phyloP scores from a whole-genome alignment of 306 rosid genomes.

The Vachellia collinsii region DNA sequence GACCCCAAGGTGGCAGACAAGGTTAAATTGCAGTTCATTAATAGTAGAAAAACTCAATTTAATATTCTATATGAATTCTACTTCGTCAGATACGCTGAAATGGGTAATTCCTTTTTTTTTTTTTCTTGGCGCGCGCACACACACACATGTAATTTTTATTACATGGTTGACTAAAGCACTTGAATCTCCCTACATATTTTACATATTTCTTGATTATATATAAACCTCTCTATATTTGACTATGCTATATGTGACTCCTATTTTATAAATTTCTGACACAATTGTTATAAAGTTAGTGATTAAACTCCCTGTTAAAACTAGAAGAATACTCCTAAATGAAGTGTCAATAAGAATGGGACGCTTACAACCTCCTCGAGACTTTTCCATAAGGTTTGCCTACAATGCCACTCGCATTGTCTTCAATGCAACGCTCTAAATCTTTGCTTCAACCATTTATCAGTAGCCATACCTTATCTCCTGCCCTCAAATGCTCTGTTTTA shows the following conservation, averaged over 20 bases:
- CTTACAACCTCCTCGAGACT: background rate
- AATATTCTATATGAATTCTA: background rate
- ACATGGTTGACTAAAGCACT: background rate
- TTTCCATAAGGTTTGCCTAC: background rate
- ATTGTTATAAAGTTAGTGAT: background rate
- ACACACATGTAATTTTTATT: background rate
- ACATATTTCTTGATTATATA: background rate
- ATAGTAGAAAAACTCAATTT: background rate
- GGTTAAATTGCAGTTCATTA: conserved; percentile 35
- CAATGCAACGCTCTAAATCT: background rate
- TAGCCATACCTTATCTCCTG: background rate
- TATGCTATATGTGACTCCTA: background rate
- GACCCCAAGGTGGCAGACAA: conserved; percentile 65
- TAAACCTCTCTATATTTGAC: background rate
- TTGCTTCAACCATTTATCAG: background rate
- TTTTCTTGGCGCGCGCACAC: too few relatives aligned
- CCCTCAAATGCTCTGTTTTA: background rate
- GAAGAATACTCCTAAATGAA: background rate
- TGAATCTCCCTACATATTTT: background rate
- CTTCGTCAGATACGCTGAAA: background rate
- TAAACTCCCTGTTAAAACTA: background rate
- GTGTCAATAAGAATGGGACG: background rate
- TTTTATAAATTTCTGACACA: background rate
- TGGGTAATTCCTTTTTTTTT: background rate
- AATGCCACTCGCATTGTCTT: background rate